Evolutionary conservation across 257 asterid species (phyloP).

Genomic region (Penstemon newberryi): DNA sequence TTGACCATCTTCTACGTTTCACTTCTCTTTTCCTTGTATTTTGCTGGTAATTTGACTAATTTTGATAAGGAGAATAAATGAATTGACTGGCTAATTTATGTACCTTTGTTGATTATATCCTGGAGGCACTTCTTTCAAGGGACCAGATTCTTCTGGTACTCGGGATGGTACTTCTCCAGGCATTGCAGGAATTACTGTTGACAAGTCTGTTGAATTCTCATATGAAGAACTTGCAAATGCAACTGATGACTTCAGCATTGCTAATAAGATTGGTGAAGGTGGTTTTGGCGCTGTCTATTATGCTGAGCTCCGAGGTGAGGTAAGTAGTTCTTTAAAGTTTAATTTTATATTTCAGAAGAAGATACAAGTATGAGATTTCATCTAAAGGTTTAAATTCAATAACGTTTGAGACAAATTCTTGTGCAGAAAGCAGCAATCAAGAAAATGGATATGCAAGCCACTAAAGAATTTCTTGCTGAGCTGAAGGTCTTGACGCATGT

Average conservation of each 20-base stretch:
- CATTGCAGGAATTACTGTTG: conserved; percentile 70
- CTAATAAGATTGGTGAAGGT: conserved; percentile 94
- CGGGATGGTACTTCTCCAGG: conserved; percentile 52
- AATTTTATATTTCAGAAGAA: neutral
- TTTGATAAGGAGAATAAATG: neutral
- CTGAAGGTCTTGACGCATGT: conserved; percentile 88
- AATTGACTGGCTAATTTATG: conserved; percentile 6
- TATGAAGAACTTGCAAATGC: conserved; percentile 92
- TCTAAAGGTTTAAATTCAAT: conserved; percentile 14
- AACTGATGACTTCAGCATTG: conserved; percentile 77
- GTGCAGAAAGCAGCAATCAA: conserved; percentile 96
- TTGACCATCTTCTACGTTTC: neutral
- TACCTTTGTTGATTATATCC: conserved; percentile 34
- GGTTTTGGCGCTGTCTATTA: conserved; percentile 97
- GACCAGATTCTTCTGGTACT: conserved; percentile 39
- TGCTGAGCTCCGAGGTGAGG: conserved; percentile 99
- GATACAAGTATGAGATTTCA: neutral
- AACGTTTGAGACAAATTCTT: neutral
- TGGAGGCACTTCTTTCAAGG: conserved; percentile 35
- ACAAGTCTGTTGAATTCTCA: conserved; percentile 88
- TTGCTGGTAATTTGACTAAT: neutral
- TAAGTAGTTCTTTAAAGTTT: conserved; percentile 35
- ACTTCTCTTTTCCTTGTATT: neutral
- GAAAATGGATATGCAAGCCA: conserved; percentile 98
- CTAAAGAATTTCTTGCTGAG: conserved; percentile 91